A percentile compares a stretch with the other conserved stretches of the same genome.
Evolutionary conservation across 1,284 basidiomycete genomes (phyloP).

Genomic region (Coniferiporia sulphurascens): DNA sequence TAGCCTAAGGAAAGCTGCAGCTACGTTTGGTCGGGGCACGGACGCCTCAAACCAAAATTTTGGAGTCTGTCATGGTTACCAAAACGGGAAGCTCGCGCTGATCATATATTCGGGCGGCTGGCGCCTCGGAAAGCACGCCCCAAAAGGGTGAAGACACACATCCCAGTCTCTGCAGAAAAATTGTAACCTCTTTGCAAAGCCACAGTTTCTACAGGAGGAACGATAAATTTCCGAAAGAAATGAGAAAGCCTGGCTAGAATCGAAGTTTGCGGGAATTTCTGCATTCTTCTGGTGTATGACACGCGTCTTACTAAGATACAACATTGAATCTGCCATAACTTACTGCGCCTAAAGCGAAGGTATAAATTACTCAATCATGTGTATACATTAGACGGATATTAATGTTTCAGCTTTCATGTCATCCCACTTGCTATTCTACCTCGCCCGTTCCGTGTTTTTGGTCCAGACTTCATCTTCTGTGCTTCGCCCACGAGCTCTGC

Average conservation of each 20-base stretch:
- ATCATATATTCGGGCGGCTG: not conserved
- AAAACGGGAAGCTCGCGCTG: constrained; percentile 1
- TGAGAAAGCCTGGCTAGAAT: no score
- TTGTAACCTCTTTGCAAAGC: no score
- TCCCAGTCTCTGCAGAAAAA: no score
- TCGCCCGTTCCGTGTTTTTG: constrained; percentile 33
- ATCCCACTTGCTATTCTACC: constrained; percentile 50
- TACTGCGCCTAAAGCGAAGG: not conserved
- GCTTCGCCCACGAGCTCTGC: constrained; percentile 80
- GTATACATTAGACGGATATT: not conserved
- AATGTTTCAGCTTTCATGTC: constrained; percentile 20
- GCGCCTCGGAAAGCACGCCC: no score
- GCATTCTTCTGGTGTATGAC: no score
- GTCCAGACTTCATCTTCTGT: constrained; percentile 65
- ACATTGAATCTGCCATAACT: not conserved
- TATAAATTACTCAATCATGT: constrained; percentile 2
- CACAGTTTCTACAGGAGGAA: no score
- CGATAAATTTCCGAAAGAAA: no score
- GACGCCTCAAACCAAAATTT: constrained; percentile 3
- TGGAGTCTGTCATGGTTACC: not conserved
- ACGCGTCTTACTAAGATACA: no score
- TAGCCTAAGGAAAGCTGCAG: no score
- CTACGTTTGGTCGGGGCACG: not conserved
- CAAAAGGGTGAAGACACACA: not conserved
- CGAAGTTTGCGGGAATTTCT: no score